Conservation (phyloP, 208 protist species). For the Blastocrithidia nonstop region DNA sequence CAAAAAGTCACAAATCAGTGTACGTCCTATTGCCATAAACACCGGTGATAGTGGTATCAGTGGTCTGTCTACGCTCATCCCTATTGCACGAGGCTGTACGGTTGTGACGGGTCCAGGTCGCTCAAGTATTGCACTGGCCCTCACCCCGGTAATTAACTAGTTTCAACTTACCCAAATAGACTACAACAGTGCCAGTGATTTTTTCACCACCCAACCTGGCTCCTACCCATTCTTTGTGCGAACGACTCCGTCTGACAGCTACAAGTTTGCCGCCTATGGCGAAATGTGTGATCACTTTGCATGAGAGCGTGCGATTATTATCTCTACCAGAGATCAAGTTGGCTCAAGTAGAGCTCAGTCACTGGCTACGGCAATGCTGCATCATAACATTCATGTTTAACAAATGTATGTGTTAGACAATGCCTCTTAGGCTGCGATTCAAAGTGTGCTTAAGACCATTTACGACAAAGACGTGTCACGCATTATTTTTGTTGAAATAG, state of each 20-base stretch:
- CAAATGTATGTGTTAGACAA: constrained; percentile 25
- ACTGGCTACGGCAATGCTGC: constrained; percentile 27
- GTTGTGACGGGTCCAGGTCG: constrained; percentile 51
- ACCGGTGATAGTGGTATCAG: constrained; percentile 48
- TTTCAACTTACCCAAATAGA: constrained; percentile 60
- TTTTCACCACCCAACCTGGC: constrained; percentile 33
- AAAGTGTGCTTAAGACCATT: constrained; percentile 31
- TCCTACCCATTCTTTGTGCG: constrained; percentile 72
- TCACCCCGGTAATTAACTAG: constrained; percentile 69
- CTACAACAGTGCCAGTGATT: constrained; percentile 41
- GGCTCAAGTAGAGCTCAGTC: constrained; percentile 22
- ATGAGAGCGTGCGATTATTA: constrained; percentile 73
- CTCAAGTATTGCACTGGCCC: constrained; percentile 21
- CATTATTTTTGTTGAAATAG: constrained; percentile 32
- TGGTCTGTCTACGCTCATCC: constrained; percentile 48
- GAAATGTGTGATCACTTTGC: constrained; percentile 52
- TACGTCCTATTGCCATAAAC: constrained; percentile 40
- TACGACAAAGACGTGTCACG: constrained; percentile 54
- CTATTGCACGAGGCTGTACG: constrained; percentile 25
- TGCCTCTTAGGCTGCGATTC: constrained; percentile 10
- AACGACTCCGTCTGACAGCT: constrained; percentile 25
- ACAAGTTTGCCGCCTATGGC: constrained; percentile 31
- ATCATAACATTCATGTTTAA: constrained; percentile 61
- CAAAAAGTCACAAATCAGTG: constrained; percentile 14
- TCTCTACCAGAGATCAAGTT: constrained; percentile 42